Conservation (phyloP, 139 green algal species). For the Spirogloea muscicola region DNA sequence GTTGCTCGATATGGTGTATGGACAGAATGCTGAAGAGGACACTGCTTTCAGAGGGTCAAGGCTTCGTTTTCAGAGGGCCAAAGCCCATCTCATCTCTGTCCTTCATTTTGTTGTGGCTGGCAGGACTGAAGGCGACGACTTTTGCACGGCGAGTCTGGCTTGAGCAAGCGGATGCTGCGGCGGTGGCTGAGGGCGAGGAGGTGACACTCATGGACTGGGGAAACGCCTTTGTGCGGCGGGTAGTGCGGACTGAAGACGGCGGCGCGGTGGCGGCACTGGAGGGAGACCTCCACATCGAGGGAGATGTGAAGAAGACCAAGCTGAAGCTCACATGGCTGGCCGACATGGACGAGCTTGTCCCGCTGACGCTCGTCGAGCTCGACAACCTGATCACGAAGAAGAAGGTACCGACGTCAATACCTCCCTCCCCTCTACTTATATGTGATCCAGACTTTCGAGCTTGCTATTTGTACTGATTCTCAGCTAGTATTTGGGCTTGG, state of each 20-base stretch:
- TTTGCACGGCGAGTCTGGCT: slow-evolving; percentile 55
- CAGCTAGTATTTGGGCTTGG: no score
- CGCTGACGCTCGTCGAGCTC: slow-evolving; percentile 71
- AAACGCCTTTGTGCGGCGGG: slow-evolving; percentile 75
- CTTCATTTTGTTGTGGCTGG: background rate
- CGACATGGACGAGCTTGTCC: slow-evolving; percentile 51
- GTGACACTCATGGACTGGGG: slow-evolving; percentile 99
- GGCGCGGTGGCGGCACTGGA: slow-evolving; percentile 26
- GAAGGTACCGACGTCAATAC: no score
- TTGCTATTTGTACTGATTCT: no score
- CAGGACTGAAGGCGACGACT: slow-evolving; percentile 31
- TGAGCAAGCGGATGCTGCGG: slow-evolving; percentile 79
- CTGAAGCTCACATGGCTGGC: slow-evolving; percentile 97
- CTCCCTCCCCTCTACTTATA: no score
- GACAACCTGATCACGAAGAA: slow-evolving; percentile 94
- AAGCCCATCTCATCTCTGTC: background rate
- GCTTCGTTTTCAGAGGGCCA: background rate
- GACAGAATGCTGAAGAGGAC: no score
- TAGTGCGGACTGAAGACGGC: background rate
- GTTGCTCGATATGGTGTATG: slow-evolving; percentile 4
- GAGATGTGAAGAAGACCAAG: slow-evolving; percentile 91
- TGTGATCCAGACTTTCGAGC: no score
- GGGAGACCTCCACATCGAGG: slow-evolving; percentile 76
- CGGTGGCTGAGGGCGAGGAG: slow-evolving; percentile 76
- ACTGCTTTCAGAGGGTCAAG: no score